Conservation (phyloP, 1,139 yeast species). For the Taphrina populina region DNA sequence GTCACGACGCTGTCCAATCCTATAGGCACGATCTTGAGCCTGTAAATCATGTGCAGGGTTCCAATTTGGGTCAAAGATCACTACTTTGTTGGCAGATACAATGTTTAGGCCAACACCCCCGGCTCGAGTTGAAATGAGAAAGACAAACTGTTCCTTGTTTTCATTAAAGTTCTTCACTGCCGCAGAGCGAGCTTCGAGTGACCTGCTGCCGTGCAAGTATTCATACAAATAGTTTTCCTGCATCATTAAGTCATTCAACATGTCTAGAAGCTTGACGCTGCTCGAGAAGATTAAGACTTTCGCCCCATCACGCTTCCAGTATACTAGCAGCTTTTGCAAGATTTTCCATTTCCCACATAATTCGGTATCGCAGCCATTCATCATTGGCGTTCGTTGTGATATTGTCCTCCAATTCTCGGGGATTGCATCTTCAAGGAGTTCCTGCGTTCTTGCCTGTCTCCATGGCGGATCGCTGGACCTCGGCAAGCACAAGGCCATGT, state of each 20-base stretch:
- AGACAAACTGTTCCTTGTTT: constrained; percentile 76
- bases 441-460: constrained; percentile 75
- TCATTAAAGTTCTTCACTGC: constrained; percentile 93
- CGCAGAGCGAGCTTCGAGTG: constrained; percentile 84
- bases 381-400: constrained; percentile 29
- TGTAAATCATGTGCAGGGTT: constrained; percentile 98
- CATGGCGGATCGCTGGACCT: constrained; percentile 50
- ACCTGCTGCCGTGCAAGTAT: constrained; percentile 91
- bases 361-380: constrained; percentile 37
- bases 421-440: constrained; percentile 33
- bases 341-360: constrained; percentile 45
- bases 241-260: constrained; percentile 85
- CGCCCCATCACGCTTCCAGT: constrained; percentile 50
- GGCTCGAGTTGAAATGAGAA: constrained; percentile 92
- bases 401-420: constrained; percentile 35
- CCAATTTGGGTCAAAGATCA: constrained; percentile 94
- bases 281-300: constrained; percentile 88
- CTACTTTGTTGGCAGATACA: constrained; percentile 88
- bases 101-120: constrained; percentile 96
- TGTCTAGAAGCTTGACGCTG: constrained; percentile 89
- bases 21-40: constrained; percentile 98
- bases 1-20: constrained; percentile 96
- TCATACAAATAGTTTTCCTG: constrained; percentile 82
- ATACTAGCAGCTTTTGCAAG: constrained; percentile 43
- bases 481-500: constrained; percentile 77